These are phyloP conservation scores for Lactarius hatsudake DNA, from an alignment of 768 basidiomycete genomes.

Conservation along the genomic window DNA sequence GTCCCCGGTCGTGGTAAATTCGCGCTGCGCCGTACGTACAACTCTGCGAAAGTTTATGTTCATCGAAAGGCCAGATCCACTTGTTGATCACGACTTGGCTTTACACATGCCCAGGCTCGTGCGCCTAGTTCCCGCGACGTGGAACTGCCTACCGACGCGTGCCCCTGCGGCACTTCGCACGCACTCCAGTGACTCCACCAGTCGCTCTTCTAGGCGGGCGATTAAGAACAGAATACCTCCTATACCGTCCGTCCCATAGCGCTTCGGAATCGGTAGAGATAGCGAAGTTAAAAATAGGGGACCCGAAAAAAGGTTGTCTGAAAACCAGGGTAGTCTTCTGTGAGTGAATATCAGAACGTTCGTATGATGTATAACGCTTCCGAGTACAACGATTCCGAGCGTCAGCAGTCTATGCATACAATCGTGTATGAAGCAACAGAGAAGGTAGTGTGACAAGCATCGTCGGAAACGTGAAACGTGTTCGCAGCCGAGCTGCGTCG, in stretches of 20 bases:
- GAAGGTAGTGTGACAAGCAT: conserved; percentile 1
- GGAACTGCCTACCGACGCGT: not conserved
- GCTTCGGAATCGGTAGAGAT: not conserved
- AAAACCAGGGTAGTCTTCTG: not conserved
- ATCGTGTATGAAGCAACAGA: not conserved
- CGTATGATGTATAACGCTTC: conserved; percentile 15
- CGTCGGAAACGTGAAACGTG: conserved; percentile 18
- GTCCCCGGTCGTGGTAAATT: conserved; percentile 1
- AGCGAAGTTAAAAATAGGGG: not conserved
- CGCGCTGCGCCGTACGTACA: conserved; percentile 14
- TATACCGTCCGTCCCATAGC: not conserved
- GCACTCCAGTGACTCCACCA: not conserved
- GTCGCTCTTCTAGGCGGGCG: not conserved
- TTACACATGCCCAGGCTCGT: not conserved
- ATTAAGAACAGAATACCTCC: not conserved
- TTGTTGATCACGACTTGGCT: conserved; percentile 9
- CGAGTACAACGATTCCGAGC: not conserved
- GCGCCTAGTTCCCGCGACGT: conserved; percentile 14
- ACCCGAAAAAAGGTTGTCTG: not conserved
- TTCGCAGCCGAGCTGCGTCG: conserved; percentile 20
- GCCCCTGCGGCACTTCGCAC: not conserved
- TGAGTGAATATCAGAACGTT: not conserved
- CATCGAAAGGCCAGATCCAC: conserved; percentile 18
- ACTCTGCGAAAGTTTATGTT: conserved; percentile 15
- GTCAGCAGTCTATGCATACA: conserved; percentile 17